Evolutionary conservation across 2,329 filamentous ascomycete species (phyloP).

Genomic region (Beauveria sp.): DNA sequence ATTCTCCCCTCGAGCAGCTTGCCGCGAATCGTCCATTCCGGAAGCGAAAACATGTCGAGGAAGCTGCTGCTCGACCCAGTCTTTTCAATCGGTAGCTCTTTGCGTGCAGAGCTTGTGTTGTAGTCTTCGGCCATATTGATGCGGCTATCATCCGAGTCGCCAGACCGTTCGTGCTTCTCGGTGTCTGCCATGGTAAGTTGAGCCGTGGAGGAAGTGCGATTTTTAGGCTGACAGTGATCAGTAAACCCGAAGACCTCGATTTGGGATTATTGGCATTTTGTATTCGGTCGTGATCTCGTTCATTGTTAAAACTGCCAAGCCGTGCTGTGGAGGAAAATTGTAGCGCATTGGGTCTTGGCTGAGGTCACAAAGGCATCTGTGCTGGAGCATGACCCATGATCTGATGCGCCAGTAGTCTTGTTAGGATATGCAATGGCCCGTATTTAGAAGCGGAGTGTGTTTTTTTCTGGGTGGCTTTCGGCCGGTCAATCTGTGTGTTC

Average conservation of each 20-base stretch:
- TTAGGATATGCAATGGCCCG: not conserved
- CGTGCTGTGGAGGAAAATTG: not conserved
- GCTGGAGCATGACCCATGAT: not conserved
- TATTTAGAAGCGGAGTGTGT: not conserved
- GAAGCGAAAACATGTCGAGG: slow-evolving; percentile 17
- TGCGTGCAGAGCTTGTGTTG: not conserved
- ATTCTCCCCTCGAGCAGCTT: not conserved
- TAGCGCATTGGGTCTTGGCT: slow-evolving; percentile 3
- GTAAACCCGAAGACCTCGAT: not conserved
- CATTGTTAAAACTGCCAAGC: not conserved
- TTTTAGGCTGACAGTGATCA: no score
- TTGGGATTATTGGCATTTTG: not conserved
- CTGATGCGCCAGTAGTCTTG: not conserved
- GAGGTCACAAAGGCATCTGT: slow-evolving; percentile 7
- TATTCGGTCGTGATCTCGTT: not conserved
- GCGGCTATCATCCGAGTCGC: not conserved
- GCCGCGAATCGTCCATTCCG: slow-evolving; percentile 13
- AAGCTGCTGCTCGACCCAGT: not conserved
- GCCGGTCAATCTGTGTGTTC: not conserved
- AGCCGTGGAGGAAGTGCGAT: not conserved
- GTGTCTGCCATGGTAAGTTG: not conserved
- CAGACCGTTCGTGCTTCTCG: not conserved
- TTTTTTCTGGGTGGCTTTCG: not conserved
- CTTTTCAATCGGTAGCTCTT: not conserved
- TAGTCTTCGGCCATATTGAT: not conserved